Evolutionary conservation across 192 early-diverging fungal genomes (phyloP).

Genomic region (Gigaspora rosea): DNA sequence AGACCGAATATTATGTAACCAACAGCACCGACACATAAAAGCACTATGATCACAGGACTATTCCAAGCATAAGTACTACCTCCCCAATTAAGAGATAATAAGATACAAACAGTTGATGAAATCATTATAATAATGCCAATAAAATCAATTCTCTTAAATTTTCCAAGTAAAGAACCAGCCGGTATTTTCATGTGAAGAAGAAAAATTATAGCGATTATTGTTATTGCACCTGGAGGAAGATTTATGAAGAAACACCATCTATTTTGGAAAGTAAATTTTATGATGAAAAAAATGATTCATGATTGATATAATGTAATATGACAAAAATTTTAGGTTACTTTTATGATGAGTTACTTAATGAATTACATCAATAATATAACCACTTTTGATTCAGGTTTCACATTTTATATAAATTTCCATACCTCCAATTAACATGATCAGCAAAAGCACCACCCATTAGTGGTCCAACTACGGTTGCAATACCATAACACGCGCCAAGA

Average conservation of each 20-base stretch:
- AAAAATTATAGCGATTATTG: constrained; percentile 45
- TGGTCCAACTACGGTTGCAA: constrained; percentile 57
- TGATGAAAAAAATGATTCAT: neutral
- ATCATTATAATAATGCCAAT: too few species aligned
- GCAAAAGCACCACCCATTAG: constrained; percentile 62
- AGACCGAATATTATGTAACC: too few species aligned
- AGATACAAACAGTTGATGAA: constrained; percentile 33
- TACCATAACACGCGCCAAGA: constrained; percentile 38
- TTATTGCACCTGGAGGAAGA: constrained; percentile 46
- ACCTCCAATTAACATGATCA: constrained; percentile 58
- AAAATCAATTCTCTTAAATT: too few species aligned
- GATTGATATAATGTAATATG: neutral
- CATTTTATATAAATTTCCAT: neutral
- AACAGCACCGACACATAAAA: too few species aligned
- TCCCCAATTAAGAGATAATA: constrained; percentile 74
- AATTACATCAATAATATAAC: neutral
- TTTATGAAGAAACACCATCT: constrained; percentile 47
- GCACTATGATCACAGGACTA: constrained; percentile 53
- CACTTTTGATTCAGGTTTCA: neutral
- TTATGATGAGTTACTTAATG: too few species aligned
- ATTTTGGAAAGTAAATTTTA: too few species aligned
- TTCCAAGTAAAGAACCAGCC: constrained; percentile 37
- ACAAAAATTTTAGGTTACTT: too few species aligned
- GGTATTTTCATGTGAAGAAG: constrained; percentile 58
- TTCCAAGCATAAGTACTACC: constrained; percentile 71